Evolutionary conservation across 345 rosid species (phyloP).

Genomic region (Capsella bursapastoris): DNA sequence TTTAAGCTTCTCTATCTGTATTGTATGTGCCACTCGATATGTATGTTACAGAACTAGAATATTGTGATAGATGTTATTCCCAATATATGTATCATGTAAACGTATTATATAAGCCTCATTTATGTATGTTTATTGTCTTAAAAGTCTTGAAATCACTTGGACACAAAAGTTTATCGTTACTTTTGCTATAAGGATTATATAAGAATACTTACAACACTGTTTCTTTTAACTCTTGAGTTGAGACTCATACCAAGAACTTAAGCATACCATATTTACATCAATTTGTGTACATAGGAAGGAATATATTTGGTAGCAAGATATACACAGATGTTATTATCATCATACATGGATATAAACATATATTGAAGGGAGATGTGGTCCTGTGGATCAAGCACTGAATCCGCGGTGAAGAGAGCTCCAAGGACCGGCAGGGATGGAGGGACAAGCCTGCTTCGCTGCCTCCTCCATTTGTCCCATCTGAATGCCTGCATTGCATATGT

Average conservation of each 20-base stretch:
- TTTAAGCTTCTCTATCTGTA: not conserved
- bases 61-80: constrained; percentile 14
- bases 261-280: not conserved
- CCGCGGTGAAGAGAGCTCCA: constrained; percentile 86
- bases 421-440: constrained; percentile 61
- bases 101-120: not conserved
- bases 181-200: not conserved
- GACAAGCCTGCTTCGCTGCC: constrained; percentile 85
- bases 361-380: not conserved
- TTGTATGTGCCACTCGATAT: constrained; percentile 20
- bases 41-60: constrained; percentile 1
- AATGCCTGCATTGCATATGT: constrained; percentile 86
- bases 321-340: constrained; percentile 17
- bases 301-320: not conserved
- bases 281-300: constrained; percentile 5
- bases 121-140: not conserved
- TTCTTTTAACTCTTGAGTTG: not conserved
- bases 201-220: not conserved
- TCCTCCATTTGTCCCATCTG: constrained; percentile 60
- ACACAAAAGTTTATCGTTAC: not conserved
- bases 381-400: constrained; percentile 66
- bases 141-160: not conserved
- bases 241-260: constrained; percentile 1
- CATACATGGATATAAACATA: not conserved
- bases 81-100: constrained; percentile 11